These are phyloP conservation scores for Auriscalpium microsporum DNA, from an alignment of 768 basidiomycete genomes.

Conservation along the genomic window DNA sequence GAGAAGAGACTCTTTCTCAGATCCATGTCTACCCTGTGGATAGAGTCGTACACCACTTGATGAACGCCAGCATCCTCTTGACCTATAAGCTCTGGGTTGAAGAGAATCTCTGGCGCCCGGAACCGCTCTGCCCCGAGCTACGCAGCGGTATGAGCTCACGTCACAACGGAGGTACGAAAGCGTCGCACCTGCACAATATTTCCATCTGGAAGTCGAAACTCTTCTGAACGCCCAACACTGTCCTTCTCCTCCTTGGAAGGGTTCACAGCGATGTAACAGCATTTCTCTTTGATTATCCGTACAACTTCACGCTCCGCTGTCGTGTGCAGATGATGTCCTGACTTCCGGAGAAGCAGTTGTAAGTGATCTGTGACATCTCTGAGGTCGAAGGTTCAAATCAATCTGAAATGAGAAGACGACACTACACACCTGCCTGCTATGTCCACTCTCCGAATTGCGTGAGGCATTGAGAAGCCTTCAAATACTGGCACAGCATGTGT, in stretches of 20 bases:
- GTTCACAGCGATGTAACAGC: conserved; percentile 90
- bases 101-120: conserved; percentile 93
- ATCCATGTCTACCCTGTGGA: conserved; percentile 93
- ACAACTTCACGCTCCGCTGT: conserved; percentile 97
- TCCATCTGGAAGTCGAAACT: conserved; percentile 91
- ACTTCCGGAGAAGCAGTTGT: conserved; percentile 87
- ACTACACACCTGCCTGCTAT: conserved; percentile 79
- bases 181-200: conserved; percentile 74
- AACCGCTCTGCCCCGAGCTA: conserved; percentile 94
- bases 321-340: conserved; percentile 91
- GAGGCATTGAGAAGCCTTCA: conserved; percentile 98
- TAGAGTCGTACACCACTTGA: conserved; percentile 98
- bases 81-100: conserved; percentile 95
- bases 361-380: conserved; percentile 97
- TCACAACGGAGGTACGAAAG: not conserved
- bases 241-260: conserved; percentile 97
- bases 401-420: not conserved
- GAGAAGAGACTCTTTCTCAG: conserved; percentile 91
- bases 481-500: conserved; percentile 98
- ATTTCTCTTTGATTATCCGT: conserved; percentile 96
- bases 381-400: conserved; percentile 6
- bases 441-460: conserved; percentile 93
- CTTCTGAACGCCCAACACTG: conserved; percentile 62
- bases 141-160: not conserved
- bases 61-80: conserved; percentile 96